Conservation (phyloP, 257 asterid species). For the Gynochthodes officinalis region DNA sequence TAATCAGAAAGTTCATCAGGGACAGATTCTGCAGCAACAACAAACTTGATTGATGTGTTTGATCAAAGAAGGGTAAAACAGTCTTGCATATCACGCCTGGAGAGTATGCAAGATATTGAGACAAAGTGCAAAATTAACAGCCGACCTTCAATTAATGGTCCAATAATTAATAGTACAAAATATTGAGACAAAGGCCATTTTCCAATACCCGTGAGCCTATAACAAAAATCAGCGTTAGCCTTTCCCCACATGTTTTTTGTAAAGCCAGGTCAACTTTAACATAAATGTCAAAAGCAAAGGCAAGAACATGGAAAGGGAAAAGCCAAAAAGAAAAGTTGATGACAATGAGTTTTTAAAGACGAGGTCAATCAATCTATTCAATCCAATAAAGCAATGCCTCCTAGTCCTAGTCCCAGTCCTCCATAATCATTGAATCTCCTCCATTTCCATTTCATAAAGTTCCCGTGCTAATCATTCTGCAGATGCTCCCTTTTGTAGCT, state of each 20-base stretch:
- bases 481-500: constrained; percentile 15
- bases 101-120: too few relatives aligned
- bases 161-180: too few relatives aligned
- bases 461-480: constrained; percentile 27
- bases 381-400: constrained; percentile 30
- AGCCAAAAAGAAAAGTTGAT: not conserved
- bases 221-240: too few relatives aligned
- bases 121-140: too few relatives aligned
- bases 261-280: constrained; percentile 23
- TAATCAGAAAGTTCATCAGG: too few relatives aligned
- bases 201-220: not conserved
- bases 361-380: constrained; percentile 20
- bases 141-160: too few relatives aligned
- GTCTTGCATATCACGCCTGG: too few relatives aligned
- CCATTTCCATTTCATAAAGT: constrained; percentile 30
- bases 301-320: constrained; percentile 12
- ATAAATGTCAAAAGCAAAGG: constrained; percentile 6
- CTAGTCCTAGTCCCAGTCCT: not conserved
- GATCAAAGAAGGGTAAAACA: too few relatives aligned
- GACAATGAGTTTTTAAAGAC: constrained; percentile 23
- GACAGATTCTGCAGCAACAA: too few relatives aligned
- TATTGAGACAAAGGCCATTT: not conserved
- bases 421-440: constrained; percentile 31
- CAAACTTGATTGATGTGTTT: too few relatives aligned
- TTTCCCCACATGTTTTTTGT: not conserved